A percentile compares a stretch with the other conserved stretches of the same genome.
Conservation (phyloP, 768 basidiomycete genomes). For the Krasilnikovozyma curviuscula region DNA sequence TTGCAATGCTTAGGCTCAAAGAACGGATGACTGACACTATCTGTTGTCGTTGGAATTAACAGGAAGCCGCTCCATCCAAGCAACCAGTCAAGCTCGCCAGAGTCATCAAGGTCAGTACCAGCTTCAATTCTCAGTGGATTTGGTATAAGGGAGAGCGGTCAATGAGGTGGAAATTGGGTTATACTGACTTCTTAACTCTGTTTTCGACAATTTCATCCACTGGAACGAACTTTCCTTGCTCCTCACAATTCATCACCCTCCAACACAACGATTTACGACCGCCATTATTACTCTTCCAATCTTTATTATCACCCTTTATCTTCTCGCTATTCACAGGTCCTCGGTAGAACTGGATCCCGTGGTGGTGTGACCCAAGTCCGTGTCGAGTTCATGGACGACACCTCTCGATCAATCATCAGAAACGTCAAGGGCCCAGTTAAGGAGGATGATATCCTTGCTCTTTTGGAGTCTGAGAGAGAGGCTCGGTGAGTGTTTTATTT, state of each 20-base stretch:
- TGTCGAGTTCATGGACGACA: conserved; percentile 98
- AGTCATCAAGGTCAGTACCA: conserved; percentile 66
- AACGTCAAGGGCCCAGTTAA: conserved; percentile 98
- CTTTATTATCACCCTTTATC: background rate
- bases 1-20: background rate
- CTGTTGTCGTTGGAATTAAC: background rate
- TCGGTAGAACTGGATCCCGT: conserved; percentile 94
- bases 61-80: conserved; percentile 37
- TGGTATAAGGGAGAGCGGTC: background rate
- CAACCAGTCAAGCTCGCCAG: conserved; percentile 90
- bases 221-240: background rate
- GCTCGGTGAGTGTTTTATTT: conserved; percentile 78
- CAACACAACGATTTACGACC: background rate
- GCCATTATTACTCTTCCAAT: background rate
- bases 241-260: background rate
- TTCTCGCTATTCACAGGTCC: conserved; percentile 40
- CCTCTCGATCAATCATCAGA: conserved; percentile 84
- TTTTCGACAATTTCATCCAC: background rate
- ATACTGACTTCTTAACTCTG: background rate
- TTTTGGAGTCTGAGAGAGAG: conserved; percentile 96
- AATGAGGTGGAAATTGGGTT: background rate
- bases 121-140: background rate
- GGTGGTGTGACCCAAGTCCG: conserved; percentile 99
- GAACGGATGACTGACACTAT: background rate
- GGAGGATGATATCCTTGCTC: conserved; percentile 85